Evolutionary conservation across 2,329 filamentous ascomycete genomes (phyloP), one percentile per base, ranked within the genome.

Genomic region (Paracoccidioides lutzii): DNA sequence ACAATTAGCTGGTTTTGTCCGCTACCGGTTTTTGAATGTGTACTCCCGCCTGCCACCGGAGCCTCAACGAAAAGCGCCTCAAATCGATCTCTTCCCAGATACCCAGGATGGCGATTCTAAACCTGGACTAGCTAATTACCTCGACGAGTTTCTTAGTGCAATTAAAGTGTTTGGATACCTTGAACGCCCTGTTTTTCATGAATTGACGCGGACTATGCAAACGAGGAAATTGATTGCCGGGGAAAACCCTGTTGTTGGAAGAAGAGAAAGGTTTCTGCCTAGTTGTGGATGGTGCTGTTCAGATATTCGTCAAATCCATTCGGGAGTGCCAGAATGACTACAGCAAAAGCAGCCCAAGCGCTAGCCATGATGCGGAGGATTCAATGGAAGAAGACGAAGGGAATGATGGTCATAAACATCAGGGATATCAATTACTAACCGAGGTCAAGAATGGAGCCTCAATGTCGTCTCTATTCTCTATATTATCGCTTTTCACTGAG

Each of bases 131-230:
- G 84, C 89, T n/a, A 98, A 90, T 68, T 98, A 98, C 64, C 78
- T 98, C 32, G 93, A 98, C 71, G 94, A 98, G 69, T 98, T 98
- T 64, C 76, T 98, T 28, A 97, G 90, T 67, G 93, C 94, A 35
- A 98, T 98, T 75, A 98, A 97, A 71, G 93, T 98, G 57, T 98
- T 98, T 72, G 93, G 93, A 7, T 98, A 97, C 67, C 76, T 98
- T 45, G 93, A 98, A 69, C 83, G 93, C 32, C 90, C 93, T 0
- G 93, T 98, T 44, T 98, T 98, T 66, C 94, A 98, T 66, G 93
- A 98, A 72, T 80, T 98, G 63, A 98, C 93, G 0, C 80, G 93
- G 58, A 96, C 90, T 57, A 98, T 98, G 93, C 93, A 98, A 74
- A 98, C 94, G 22, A 80, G 89, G 63, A 96, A 96, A 71, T 78